Conservation (phyloP, 352 stramenopile species). For the Globisporangium abappressorium region DNA sequence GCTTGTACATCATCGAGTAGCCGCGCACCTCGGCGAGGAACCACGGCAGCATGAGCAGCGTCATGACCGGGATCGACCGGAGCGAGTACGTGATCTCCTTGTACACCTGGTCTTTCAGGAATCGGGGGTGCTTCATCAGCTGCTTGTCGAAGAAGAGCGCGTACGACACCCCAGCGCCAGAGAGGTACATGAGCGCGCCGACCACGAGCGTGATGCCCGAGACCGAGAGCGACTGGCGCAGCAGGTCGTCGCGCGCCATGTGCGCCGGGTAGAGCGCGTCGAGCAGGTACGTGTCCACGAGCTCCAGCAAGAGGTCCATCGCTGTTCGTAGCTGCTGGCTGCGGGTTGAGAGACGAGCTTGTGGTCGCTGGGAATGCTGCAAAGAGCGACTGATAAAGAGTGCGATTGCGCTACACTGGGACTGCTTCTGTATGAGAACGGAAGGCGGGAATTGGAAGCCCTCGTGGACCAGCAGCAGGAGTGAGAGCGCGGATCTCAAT, state of each 20-base stretch:
- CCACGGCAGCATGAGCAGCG: constrained; percentile 52
- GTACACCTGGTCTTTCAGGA: constrained; percentile 57
- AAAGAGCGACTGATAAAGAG: neutral
- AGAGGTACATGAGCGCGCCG: constrained; percentile 61
- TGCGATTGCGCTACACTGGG: neutral
- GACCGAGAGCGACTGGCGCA: constrained; percentile 50
- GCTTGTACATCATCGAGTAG: constrained; percentile 48
- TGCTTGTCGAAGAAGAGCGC: constrained; percentile 62
- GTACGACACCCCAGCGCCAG: constrained; percentile 44
- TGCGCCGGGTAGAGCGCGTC: constrained; percentile 51
- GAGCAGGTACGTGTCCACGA: constrained; percentile 43
- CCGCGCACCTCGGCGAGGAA: constrained; percentile 64
- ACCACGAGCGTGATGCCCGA: constrained; percentile 46
- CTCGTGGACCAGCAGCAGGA: no score
- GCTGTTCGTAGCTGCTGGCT: neutral
- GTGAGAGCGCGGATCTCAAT: no score
- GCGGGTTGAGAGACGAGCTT: neutral
- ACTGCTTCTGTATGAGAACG: no score
- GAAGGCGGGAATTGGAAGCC: no score
- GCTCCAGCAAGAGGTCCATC: constrained; percentile 66
- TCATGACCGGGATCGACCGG: constrained; percentile 67
- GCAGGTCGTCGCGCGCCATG: constrained; percentile 37
- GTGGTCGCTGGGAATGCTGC: neutral
- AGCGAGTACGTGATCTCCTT: constrained; percentile 50
- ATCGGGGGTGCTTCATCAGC: constrained; percentile 62